These are phyloP conservation scores for Chlorella sp. DNA, from an alignment of 139 green algal species.

Conservation along the genomic window DNA sequence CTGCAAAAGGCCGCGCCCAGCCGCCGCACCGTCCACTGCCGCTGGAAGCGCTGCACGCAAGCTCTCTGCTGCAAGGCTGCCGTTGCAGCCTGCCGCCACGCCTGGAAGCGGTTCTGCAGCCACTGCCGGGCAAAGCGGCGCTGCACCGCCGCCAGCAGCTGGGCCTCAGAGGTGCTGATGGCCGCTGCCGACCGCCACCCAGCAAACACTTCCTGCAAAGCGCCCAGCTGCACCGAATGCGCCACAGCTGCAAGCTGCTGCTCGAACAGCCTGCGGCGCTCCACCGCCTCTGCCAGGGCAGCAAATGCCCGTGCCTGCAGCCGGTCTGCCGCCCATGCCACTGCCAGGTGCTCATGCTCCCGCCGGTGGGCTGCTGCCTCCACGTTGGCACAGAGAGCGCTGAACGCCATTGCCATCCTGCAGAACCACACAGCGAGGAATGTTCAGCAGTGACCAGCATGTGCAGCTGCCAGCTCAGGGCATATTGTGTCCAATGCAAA, in stretches of 20 bases:
- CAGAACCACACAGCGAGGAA: neutral
- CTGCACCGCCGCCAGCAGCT: neutral
- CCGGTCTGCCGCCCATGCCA: neutral
- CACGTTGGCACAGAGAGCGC: neutral
- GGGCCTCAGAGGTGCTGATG: neutral
- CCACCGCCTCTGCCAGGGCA: slow-evolving; percentile 20
- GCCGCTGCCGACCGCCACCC: slow-evolving; percentile 8
- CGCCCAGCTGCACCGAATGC: neutral
- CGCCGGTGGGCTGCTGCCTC: neutral
- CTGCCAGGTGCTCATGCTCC: neutral
- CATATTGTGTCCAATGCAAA: neutral
- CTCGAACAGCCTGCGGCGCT: neutral
- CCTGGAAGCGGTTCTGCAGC: neutral
- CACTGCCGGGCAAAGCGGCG: neutral
- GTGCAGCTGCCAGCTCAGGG: neutral
- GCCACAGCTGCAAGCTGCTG: neutral
- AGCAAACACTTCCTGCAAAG: neutral
- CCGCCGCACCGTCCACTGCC: neutral
- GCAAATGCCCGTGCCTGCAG: slow-evolving; percentile 35
- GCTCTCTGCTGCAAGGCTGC: neutral
- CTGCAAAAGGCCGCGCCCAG: neutral
- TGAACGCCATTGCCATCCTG: slow-evolving; percentile 1
- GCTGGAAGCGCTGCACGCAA: slow-evolving; percentile 5
- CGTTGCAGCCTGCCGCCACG: neutral
- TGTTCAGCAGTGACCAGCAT: neutral